phyloP scores from a whole-genome alignment of 768 basidiomycete species.

The Leccinum barrowsii region DNA sequence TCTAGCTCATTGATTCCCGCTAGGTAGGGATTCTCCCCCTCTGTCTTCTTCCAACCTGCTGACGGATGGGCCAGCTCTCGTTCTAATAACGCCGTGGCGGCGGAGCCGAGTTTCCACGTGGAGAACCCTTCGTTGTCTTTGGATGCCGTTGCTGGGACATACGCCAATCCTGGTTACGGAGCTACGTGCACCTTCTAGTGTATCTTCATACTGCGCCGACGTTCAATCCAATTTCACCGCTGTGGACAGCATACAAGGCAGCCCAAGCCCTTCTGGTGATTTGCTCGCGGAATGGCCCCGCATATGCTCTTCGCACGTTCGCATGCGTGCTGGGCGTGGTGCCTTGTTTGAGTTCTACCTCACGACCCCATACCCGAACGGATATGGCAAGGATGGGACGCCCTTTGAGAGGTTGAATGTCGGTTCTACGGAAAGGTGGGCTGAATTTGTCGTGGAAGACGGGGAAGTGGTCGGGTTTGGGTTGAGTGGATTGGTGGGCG shows the following conservation, averaged over 20 bases:
- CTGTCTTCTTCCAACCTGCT: not conserved
- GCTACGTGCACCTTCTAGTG: slow-evolving; percentile 31
- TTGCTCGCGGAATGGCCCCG: slow-evolving; percentile 34
- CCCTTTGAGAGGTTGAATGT: slow-evolving; percentile 28
- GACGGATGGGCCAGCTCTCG: not conserved
- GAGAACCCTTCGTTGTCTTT: slow-evolving; percentile 7
- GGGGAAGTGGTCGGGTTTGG: no score
- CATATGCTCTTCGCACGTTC: slow-evolving; percentile 38
- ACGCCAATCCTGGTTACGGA: slow-evolving; percentile 37
- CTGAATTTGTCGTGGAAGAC: no score
- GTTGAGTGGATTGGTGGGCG: no score
- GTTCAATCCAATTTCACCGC: slow-evolving; percentile 29
- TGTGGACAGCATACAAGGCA: slow-evolving; percentile 18
- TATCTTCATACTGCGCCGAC: slow-evolving; percentile 20
- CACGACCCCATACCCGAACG: slow-evolving; percentile 33
- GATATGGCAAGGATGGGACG: slow-evolving; percentile 35
- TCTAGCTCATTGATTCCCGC: not conserved
- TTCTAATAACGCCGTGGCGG: not conserved
- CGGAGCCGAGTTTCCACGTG: no score
- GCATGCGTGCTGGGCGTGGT: slow-evolving; percentile 21
- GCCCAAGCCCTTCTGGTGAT: slow-evolving; percentile 1
- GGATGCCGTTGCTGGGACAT: slow-evolving; percentile 34
- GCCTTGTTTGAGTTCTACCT: slow-evolving; percentile 19
- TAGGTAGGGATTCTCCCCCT: slow-evolving; percentile 3
- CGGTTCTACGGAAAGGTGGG: not conserved